Evolutionary conservation across 2,329 filamentous ascomycete genomes (phyloP).

Genomic region (Didymosphaeria variabile): DNA sequence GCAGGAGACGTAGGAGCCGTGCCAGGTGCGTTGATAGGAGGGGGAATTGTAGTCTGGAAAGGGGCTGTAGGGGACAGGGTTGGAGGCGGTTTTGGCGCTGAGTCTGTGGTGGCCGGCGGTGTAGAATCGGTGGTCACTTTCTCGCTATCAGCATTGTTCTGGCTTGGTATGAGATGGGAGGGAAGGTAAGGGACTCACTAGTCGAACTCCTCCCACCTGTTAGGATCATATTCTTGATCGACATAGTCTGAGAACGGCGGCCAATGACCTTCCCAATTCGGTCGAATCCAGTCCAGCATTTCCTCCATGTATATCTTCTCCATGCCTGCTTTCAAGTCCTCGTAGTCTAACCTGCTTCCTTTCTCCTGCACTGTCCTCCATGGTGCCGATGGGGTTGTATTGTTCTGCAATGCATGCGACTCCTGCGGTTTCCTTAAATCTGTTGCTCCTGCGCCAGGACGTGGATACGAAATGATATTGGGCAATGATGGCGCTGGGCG

Average conservation of each 20-base stretch:
- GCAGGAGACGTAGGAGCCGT: constrained; percentile 70
- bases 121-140: constrained; percentile 52
- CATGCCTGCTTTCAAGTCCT: constrained; percentile 30
- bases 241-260: constrained; percentile 56
- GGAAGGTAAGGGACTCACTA: constrained; percentile 35
- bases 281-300: constrained; percentile 54
- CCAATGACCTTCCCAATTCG: constrained; percentile 52
- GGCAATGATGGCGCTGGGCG: neutral
- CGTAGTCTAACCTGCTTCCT: constrained; percentile 25
- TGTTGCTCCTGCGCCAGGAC: neutral
- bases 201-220: constrained; percentile 58
- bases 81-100: constrained; percentile 30
- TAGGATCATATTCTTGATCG: constrained; percentile 56
- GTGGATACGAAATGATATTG: neutral
- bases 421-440: constrained; percentile 13
- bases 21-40: constrained; percentile 65
- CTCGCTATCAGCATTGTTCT: constrained; percentile 6
- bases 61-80: constrained; percentile 70
- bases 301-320: constrained; percentile 51
- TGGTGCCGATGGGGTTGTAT: constrained; percentile 24
- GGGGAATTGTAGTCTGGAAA: constrained; percentile 75
- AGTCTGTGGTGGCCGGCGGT: constrained; percentile 46
- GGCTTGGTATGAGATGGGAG: neutral
- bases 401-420: constrained; percentile 17
- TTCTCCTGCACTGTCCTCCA: constrained; percentile 35